Evolutionary conservation across 768 basidiomycete species (phyloP), one percentile per base, ranked within the genome.

Genomic region (Hysterangium stoloniferum): DNA sequence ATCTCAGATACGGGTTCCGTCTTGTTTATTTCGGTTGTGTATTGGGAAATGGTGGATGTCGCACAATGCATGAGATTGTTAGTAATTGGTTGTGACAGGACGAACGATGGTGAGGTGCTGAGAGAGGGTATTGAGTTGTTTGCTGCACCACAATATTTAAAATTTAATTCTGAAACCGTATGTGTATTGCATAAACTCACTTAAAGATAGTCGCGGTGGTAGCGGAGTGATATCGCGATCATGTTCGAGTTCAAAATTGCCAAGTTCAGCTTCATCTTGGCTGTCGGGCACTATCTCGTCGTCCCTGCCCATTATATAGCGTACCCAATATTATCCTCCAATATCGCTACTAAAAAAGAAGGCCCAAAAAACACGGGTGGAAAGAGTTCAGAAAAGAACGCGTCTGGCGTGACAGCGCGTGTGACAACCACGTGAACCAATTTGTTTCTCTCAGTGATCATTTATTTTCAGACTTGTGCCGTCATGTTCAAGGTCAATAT

Each of bases 401-500:
- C 27, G 29, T 17, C 9, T 31, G 15, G 44, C 38, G 44, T 45
- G 17, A 45, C 44, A n/a, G n/a, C n/a, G n/a, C n/a, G n/a, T n/a
- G n/a, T n/a, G n/a, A 27, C 27, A 27, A 45, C 29, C 44, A 29
- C 6, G 44, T 41, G 38, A 9, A 8, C 20, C 12, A 6, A 5
- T 8, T 20, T 28, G 11, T 6, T 45, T 29, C n/a, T 45, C 43
- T 22, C 13, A 12, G 19, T 9, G 17, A 34, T 17, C 11, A 9
- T 34, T 17, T 9, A 34, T 34, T 9, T 34, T 34, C 17, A 34
- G n/a, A n/a, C n/a, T n/a, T n/a, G n/a, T n/a, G n/a, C 33, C 44
- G 19, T n/a, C 44, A 45, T 45, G 44, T 45, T 45, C 44, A 45
- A 45, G 44, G 44, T 45, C 29, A 31, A 29, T 29, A 29, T 7